Conservation (phyloP, 2,329 filamentous ascomycete species). For the Aspergillus aculeatinus region DNA sequence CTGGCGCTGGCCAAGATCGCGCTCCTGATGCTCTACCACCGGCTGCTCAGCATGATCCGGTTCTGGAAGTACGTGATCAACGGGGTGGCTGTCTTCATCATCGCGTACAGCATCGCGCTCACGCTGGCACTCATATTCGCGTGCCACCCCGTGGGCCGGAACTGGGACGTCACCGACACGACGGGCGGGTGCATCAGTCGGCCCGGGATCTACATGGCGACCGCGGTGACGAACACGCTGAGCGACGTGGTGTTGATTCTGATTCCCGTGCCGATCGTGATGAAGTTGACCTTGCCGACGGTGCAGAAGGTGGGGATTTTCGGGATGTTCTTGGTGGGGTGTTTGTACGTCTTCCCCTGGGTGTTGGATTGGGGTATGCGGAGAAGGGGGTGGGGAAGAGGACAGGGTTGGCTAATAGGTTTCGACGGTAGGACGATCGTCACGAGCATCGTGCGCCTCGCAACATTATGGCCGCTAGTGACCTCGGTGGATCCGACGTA, state of each 20-base stretch:
- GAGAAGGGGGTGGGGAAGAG: neutral
- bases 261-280: constrained; percentile 21
- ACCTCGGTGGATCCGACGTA: constrained; percentile 19
- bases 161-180: constrained; percentile 18
- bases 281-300: constrained; percentile 12
- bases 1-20: constrained; percentile 25
- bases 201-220: constrained; percentile 20
- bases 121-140: constrained; percentile 24
- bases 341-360: constrained; percentile 12
- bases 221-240: constrained; percentile 22
- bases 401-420: neutral
- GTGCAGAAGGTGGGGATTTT: constrained; percentile 20
- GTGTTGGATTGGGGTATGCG: no score
- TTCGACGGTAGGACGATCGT: constrained; percentile 18
- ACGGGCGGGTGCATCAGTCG: constrained; percentile 20
- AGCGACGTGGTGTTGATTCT: constrained; percentile 25
- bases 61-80: constrained; percentile 17
- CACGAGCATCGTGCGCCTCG: constrained; percentile 24
- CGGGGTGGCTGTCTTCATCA: constrained; percentile 17
- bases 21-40: constrained; percentile 27
- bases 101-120: constrained; percentile 21
- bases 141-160: constrained; percentile 21
- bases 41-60: constrained; percentile 16
- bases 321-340: constrained; percentile 21
- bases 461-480: constrained; percentile 23